phyloP scores from a whole-genome alignment of 2,329 filamentous ascomycete species.

The Ambrosiella beaveri region DNA sequence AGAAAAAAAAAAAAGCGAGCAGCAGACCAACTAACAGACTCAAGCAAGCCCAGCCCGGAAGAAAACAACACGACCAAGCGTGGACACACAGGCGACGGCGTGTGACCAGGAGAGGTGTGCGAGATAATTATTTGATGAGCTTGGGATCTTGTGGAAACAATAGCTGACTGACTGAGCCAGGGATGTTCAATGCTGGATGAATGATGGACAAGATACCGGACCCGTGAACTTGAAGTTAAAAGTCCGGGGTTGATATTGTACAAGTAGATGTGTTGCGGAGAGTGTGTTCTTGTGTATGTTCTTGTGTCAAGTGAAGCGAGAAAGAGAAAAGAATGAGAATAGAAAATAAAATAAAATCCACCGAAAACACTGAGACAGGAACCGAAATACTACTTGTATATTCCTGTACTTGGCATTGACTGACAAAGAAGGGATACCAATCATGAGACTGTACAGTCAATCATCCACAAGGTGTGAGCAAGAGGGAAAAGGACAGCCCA shows the following conservation, averaged over 20 bases:
- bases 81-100: not conserved
- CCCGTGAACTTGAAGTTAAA: not conserved
- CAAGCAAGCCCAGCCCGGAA: not conserved
- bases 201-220: not conserved
- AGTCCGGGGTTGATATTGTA: not conserved
- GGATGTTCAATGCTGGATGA: not conserved
- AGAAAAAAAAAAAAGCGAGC: not conserved
- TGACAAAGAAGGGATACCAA: no score
- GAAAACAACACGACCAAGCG: slow-evolving; percentile 3
- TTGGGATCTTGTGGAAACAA: not conserved
- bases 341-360: not conserved
- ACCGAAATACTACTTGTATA: not conserved
- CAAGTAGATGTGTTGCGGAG: not conserved
- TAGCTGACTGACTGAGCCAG: not conserved
- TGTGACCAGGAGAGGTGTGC: not conserved
- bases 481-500: no score
- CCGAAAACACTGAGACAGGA: not conserved
- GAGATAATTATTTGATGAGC: not conserved
- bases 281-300: not conserved
- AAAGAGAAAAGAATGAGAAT: not conserved
- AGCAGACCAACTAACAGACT: not conserved
- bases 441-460: no score
- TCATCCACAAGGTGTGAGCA: no score
- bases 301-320: not conserved
- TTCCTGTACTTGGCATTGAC: not conserved